Base-by-base conservation (phyloP, 495 filamentous ascomycete genomes). In the Talaromyces nanjingensis region DNA sequence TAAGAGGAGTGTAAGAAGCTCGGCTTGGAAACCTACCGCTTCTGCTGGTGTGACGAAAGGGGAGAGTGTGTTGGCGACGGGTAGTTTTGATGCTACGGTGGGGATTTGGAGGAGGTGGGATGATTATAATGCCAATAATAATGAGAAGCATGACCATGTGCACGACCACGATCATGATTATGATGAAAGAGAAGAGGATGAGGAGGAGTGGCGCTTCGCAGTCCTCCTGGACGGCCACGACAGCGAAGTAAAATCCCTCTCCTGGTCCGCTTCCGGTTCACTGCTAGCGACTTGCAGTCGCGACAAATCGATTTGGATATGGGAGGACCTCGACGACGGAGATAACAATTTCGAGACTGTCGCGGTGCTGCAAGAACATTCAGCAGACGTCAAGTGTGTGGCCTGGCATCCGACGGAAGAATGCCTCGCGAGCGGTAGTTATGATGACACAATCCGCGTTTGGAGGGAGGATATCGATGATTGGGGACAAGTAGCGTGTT, bases 221-320 rank as follows among this genome's bases (percentile, higher is more conserved):
- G 82, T 96, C 14, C 86, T 97, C 0, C 82, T 98, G 0, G 93
- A 97, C 66, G 94, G 94, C 0, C 94, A 98, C 68, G 93, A 97
- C 56, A 90, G 88, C 61, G 94, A 98, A 73, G 87, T 98, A 68
- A 98, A 98, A 71, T 84, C 81, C 27, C 84, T 96, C 2, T 83
- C 89, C 14, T 98, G 91, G 84, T 89, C 86, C 2, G 83, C 91
- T 0, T 87, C 86, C 0, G 91, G 92, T 0, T 87, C 89, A 72
- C 84, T 89, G 63, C 84, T 98, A 4, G 94, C 94, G 6, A 97
- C 93, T 0, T 98, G 92, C 71, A 87, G 85, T 24, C 82, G 94
- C 11, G 94, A 98, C 73, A 97, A 97, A 77, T 88, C 85, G 24
- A 90, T 98, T n/a, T 98, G 94, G 94, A 89, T 98, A 58, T 98